Evolutionary conservation across 306 rosid species (phyloP), one percentile per base, ranked within the genome.

Genomic region (Prunus dulcis): DNA sequence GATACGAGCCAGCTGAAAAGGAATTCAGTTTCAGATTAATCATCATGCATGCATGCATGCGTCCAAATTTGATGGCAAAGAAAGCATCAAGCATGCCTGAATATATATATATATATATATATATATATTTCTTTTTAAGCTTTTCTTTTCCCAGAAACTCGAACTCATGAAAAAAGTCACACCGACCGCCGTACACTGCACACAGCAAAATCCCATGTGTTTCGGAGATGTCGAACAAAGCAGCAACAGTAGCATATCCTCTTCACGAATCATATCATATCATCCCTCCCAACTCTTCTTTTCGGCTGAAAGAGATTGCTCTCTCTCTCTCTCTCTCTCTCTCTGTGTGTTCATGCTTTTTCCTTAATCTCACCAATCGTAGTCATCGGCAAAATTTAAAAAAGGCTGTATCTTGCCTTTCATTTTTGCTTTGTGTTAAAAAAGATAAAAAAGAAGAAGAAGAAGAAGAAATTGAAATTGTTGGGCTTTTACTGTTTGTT

Each of bases 291-390:
- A 1, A 55, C 14, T 51, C 30, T 34, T 72, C 76, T 72, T 72
- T 72, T 41, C 67, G 76, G 67, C 76, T 72, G 67, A 72, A 41
- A 57, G 50, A 34, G 67, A 57, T 41, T 15, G 76, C 15, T 56
- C 38, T 25, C 43, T n/a, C 28, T 9, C 9, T 18, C 17, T 28
- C 20, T 62, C 38, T 11, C 10, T 25, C 17, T 38, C 20, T 61
- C 34, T 10, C 9, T 25, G 0, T 13, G 38, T 60, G 18, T 28
- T 60, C 19, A 25, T 60, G 62, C 65, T 25, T 60, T 60, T 60
- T 23, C 65, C 23, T 25, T 18, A 25, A 25, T 7, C 64, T 22
- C 65, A 7, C 65, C 65, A 60, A 38, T 47, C 17, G 12, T 47
- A 38, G 52, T 12, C 1, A 0, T 47, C 5, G 17, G 52, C 15